phyloP scores from a whole-genome alignment of 495 filamentous ascomycete species.

The Paragyromitra xinjiangensis region DNA sequence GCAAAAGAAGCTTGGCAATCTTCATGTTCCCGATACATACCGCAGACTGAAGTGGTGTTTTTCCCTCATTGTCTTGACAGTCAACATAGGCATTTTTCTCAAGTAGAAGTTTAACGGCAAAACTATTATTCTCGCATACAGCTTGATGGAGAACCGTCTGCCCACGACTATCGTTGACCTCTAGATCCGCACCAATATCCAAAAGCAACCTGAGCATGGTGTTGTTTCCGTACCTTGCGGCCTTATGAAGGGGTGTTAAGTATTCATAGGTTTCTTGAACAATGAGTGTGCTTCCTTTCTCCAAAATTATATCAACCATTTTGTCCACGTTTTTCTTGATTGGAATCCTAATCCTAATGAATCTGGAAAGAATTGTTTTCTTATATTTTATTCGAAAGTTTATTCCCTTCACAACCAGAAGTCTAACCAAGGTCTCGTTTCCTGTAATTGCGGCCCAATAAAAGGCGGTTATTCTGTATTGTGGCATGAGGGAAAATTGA shows the following conservation, averaged over 20 bases:
- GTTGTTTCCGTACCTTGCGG: background rate
- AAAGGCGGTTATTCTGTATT: background rate
- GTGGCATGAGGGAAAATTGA: background rate
- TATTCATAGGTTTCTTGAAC: background rate
- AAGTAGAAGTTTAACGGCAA: background rate
- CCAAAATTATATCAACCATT: background rate
- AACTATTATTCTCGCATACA: background rate
- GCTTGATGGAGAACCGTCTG: slow-evolving; percentile 1
- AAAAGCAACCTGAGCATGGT: background rate
- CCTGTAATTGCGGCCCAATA: background rate
- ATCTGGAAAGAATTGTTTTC: background rate
- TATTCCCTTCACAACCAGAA: background rate
- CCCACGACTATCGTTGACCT: background rate
- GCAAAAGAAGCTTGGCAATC: background rate
- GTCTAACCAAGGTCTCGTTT: background rate
- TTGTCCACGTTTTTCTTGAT: background rate
- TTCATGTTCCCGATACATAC: background rate
- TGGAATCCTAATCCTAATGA: background rate
- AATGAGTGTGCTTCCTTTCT: background rate
- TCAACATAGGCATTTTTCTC: background rate
- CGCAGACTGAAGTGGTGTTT: background rate
- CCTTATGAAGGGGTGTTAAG: slow-evolving; percentile 21
- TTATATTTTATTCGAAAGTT: background rate
- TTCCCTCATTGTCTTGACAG: background rate
- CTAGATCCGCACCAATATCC: background rate